phyloP scores from a whole-genome alignment of 176 grass and related monocot genomes.

The Dactylis glomerata region DNA sequence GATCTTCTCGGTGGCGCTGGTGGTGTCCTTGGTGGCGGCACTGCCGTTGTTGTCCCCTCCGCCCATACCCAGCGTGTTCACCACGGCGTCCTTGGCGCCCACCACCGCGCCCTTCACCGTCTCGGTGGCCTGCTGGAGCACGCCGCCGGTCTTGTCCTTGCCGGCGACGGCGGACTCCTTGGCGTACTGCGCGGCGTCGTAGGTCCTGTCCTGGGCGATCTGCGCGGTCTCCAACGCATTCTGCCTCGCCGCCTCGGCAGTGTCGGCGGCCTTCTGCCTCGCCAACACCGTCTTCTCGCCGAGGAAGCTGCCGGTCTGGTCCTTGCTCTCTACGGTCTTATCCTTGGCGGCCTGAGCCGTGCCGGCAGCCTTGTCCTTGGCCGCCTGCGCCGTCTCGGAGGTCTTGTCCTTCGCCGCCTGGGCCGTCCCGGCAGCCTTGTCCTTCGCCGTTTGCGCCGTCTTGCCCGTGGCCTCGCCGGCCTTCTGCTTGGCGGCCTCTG shows the following conservation, averaged over 20 bases:
- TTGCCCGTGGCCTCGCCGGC: constrained; percentile 13
- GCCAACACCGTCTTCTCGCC: not conserved
- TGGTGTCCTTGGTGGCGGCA: not conserved
- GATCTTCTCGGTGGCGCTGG: constrained; percentile 17
- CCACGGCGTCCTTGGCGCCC: constrained; percentile 53
- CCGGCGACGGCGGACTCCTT: constrained; percentile 37
- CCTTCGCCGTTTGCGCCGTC: no score
- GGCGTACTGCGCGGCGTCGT: constrained; percentile 17
- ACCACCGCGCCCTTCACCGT: constrained; percentile 51
- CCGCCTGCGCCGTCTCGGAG: no score
- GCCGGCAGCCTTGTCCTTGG: no score
- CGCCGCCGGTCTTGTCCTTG: constrained; percentile 52
- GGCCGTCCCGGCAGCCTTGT: no score
- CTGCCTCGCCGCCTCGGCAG: no score
- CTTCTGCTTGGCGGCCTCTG: constrained; percentile 39
- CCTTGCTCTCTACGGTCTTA: not conserved
- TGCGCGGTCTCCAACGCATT: not conserved
- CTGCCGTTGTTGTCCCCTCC: not conserved
- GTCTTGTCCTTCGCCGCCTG: no score
- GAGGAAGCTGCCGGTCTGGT: not conserved
- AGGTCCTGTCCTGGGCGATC: constrained; percentile 37
- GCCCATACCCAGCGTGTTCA: constrained; percentile 55
- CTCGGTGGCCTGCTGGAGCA: constrained; percentile 62
- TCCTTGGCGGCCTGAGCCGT: not conserved
- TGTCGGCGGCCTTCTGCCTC: not conserved